These are phyloP conservation scores for Lepraria neglecta DNA, from an alignment of 495 filamentous ascomycete species.

Conservation along the genomic window DNA sequence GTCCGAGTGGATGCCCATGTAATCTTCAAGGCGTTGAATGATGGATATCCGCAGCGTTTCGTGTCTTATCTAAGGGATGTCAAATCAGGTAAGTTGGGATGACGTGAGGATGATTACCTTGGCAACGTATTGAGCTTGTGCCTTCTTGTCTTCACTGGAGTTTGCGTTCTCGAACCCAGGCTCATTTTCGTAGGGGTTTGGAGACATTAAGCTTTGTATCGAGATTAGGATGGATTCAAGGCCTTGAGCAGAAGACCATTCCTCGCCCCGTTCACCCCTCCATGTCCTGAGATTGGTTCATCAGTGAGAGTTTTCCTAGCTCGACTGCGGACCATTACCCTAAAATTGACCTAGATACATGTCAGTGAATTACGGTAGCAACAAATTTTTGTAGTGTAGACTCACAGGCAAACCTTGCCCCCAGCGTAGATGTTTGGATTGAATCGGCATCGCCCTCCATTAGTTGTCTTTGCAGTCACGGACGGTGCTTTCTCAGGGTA, in stretches of 20 bases:
- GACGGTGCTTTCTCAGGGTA: constrained; percentile 79
- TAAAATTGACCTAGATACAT: constrained; percentile 65
- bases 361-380: neutral
- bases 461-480: constrained; percentile 77
- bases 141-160: constrained; percentile 59
- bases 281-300: constrained; percentile 64
- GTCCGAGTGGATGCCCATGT: constrained; percentile 57
- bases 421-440: constrained; percentile 93
- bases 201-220: constrained; percentile 91
- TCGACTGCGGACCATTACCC: constrained; percentile 50
- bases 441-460: constrained; percentile 78
- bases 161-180: constrained; percentile 81
- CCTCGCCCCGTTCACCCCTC: constrained; percentile 79
- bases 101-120: constrained; percentile 52
- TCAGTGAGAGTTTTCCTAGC: constrained; percentile 23
- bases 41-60: constrained; percentile 84
- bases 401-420: constrained; percentile 88
- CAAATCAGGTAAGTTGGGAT: neutral
- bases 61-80: constrained; percentile 65
- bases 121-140: constrained; percentile 71
- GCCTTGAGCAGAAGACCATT: constrained; percentile 95
- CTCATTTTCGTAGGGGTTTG: constrained; percentile 93
- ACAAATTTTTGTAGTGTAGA: neutral
- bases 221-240: constrained; percentile 91
- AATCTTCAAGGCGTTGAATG: constrained; percentile 75